Conservation (phyloP, 805 yeast genomes). For the Cyberlindnera maclurae region DNA sequence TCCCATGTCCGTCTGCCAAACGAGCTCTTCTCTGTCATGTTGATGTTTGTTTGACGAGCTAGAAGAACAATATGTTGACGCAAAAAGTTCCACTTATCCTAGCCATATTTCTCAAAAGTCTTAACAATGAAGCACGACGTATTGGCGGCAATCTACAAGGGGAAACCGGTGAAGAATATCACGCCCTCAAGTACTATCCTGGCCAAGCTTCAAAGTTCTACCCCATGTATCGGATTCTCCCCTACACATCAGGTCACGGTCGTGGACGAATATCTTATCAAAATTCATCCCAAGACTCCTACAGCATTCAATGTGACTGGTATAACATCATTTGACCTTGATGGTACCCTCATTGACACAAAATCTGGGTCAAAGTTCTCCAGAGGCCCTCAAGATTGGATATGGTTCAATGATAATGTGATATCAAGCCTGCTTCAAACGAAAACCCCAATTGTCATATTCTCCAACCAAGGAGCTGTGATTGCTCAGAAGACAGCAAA, state of each 20-base stretch:
- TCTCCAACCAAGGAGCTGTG: constrained; percentile 82
- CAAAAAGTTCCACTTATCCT: neutral
- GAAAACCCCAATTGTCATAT: constrained; percentile 46
- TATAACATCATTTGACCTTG: constrained; percentile 78
- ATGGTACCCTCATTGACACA: constrained; percentile 67
- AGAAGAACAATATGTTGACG: neutral
- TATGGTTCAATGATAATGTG: constrained; percentile 41
- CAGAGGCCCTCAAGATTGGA: constrained; percentile 65
- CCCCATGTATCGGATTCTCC: neutral
- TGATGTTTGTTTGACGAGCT: neutral
- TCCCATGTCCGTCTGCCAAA: constrained; percentile 72
- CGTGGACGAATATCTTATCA: constrained; percentile 37
- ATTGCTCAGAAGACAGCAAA: constrained; percentile 32
- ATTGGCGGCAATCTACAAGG: constrained; percentile 11
- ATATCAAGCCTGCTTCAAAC: constrained; percentile 5
- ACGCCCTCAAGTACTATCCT: too few species aligned
- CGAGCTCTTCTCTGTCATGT: constrained; percentile 1
- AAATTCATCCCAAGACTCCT: constrained; percentile 28
- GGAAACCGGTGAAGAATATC: neutral
- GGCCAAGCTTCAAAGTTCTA: too few species aligned
- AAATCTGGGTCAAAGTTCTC: constrained; percentile 57
- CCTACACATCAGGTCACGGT: constrained; percentile 26
- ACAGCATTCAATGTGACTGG: neutral
- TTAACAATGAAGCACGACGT: constrained; percentile 10
- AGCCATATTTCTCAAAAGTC: neutral